Base-by-base conservation (phyloP, 2,329 filamentous ascomycete species). In the Aureobasidium sp. region DNA sequence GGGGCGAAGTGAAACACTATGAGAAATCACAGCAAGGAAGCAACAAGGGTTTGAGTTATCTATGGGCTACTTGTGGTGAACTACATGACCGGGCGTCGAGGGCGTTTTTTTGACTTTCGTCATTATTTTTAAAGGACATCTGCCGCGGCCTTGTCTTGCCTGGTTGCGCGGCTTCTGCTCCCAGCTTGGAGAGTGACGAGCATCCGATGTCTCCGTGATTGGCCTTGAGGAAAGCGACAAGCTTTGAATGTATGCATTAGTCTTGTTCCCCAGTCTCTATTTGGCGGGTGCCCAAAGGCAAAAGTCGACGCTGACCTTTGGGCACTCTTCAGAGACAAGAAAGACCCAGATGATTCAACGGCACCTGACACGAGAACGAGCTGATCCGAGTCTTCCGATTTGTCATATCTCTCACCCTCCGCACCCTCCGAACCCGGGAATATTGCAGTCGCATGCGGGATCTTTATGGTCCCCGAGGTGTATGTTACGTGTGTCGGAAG, bases 21-120 rank as follows among this genome's bases (percentile, higher is more conserved):
- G 53, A 34, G 41, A 47, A 44, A 57, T 44, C 53, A 57, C 53
- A 46, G 36, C 15, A 41, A 10, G 15, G 52, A 29, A 44, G 27
- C 39, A 57, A 42, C 51, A 55, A 55, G 51, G 26, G 51, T 42
- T 42, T 41, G 51, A 20, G 51, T 42, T 55, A 55, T 55, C 51
- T 55, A 55, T 55, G 51, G 51, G 37, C 51, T 55, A 55, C 32
- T 23, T 15, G 37, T n/a, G 41, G 23, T 55, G 36, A 36, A 55
- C 37, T 39, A 55, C 23, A 55, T 42, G 37, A 55, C 23, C 51
- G 41, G 41, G 26, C 50, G 32, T 51, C 48, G 48, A 37, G 36
- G 50, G 34, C 36, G 36, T 55, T 55, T 55, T 53, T 53, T 37
- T 37, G 36, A 55, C 51, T 55, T 55, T 55, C 51, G 51, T 55